Evolutionary conservation across 805 yeast species (phyloP).

Genomic region (Kurtzmaniella fragi): DNA sequence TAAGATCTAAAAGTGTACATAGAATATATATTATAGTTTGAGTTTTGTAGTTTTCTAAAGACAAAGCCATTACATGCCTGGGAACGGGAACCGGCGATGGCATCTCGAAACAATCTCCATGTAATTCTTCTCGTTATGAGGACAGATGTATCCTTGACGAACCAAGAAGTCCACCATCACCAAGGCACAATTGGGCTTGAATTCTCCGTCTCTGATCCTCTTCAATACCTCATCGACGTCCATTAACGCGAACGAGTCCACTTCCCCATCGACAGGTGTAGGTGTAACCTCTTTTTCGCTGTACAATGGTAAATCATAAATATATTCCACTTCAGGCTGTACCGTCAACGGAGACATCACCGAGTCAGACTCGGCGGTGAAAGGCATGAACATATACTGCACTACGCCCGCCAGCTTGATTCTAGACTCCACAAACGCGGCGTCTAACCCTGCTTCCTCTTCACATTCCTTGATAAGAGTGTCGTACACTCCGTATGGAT

Average conservation of each 20-base stretch:
- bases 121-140: slow-evolving; percentile 63
- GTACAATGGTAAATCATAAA: slow-evolving; percentile 64
- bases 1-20: slow-evolving; percentile 20
- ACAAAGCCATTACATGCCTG: slow-evolving; percentile 23
- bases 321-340: slow-evolving; percentile 85
- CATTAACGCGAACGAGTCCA: slow-evolving; percentile 66
- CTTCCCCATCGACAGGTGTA: slow-evolving; percentile 47
- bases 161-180: slow-evolving; percentile 79
- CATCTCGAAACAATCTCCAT: slow-evolving; percentile 52
- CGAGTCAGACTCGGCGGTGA: not conserved
- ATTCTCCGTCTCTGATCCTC: slow-evolving; percentile 52
- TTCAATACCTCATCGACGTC: slow-evolving; percentile 49
- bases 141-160: slow-evolving; percentile 72
- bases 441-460: slow-evolving; percentile 83
- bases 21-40: not conserved
- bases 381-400: slow-evolving; percentile 54
- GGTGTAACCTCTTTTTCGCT: slow-evolving; percentile 42
- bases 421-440: slow-evolving; percentile 42
- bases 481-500: slow-evolving; percentile 69
- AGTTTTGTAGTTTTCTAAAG: not conserved
- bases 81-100: slow-evolving; percentile 72
- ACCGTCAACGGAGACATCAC: slow-evolving; percentile 28
- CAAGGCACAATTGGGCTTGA: slow-evolving; percentile 86
- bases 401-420: slow-evolving; percentile 57
- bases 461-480: slow-evolving; percentile 80